A percentile compares a stretch with the other conserved stretches of the same genome.
Evolutionary conservation across 192 early-diverging fungal species (phyloP).

Genomic region (Linderina pennispora): DNA sequence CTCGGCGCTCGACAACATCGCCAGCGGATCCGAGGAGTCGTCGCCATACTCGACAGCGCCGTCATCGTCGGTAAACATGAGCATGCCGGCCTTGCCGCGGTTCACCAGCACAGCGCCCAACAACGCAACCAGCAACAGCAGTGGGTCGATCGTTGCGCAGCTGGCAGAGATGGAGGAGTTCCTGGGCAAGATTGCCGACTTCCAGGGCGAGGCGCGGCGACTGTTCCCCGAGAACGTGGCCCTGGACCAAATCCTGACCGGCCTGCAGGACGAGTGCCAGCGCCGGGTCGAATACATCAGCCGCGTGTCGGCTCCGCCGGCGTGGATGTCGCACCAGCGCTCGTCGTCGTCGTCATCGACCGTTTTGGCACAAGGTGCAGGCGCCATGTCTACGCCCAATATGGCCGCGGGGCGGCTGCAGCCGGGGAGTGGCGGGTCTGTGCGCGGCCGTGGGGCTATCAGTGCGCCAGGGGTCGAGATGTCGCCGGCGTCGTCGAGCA

Average conservation of each 20-base stretch:
- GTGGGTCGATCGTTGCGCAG: constrained; percentile 8
- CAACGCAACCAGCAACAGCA: not conserved
- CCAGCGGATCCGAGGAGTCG: constrained; percentile 15
- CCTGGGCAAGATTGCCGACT: constrained; percentile 18
- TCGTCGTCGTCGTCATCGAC: constrained; percentile 12
- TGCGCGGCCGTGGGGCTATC: not conserved
- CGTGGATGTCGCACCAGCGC: constrained; percentile 18
- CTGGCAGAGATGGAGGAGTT: constrained; percentile 29
- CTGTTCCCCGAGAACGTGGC: constrained; percentile 42
- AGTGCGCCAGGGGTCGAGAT: not conserved
- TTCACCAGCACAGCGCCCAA: not conserved
- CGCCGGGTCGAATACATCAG: constrained; percentile 38
- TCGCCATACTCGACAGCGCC: not conserved
- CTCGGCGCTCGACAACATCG: constrained; percentile 6
- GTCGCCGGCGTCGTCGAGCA: constrained; percentile 10
- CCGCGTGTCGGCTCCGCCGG: constrained; percentile 28
- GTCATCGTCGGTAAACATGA: not conserved
- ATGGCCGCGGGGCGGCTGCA: not conserved
- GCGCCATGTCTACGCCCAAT: not conserved
- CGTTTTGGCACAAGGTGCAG: not conserved
- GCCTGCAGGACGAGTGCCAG: constrained; percentile 41
- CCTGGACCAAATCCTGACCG: constrained; percentile 32
- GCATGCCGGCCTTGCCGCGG: not conserved
- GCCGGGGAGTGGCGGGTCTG: not conserved
- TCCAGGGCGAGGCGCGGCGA: constrained; percentile 26